Evolutionary conservation across 306 rosid species (phyloP), one percentile per base, ranked within the genome.

Genomic region (Sechiopsis laciniata): DNA sequence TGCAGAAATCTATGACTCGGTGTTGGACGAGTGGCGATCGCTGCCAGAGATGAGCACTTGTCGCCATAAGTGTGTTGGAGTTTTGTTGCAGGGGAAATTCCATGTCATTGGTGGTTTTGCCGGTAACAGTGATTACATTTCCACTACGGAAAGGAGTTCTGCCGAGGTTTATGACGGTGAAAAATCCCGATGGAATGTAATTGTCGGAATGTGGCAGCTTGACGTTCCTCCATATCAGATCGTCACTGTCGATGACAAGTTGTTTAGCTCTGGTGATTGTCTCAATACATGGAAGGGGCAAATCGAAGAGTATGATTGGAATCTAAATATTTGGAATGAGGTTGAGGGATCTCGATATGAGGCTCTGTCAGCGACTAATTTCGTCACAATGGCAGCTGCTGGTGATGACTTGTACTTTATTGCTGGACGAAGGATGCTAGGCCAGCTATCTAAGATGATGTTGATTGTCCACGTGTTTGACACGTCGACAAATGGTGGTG

Each of bases 241-340:
- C 15, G 79, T 60, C 12, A 76, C 78, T 1, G 78, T 76, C 3
- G 71, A 54, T 10, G 74, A 69, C 2, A 76, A 67, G 24, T 55
- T 82, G 10, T 82, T 78, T n/a, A 78, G 85, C 46, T 78, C 82
- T 0, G 80, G 85, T 19, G 80, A 82, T 11, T 78, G 78, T 13
- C 40, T 82, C 14, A 78, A 78, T 22, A 40, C 80, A 11, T 82
- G 85, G 85, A 82, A 82, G 29, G 80, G 76, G 2, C 83, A 82
- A 10, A 58, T 76, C 7, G 83, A 82, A 15, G 73, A 71, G 0
- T 79, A 78, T 3, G 85, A 78, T 24, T 65, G 74, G 67, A 71
- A 78, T 6, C 48, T 63, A 6, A 67, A 53, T n/a, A 76, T 80
- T 17, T 82, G 85, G 85, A 75, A 54, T 19, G 82, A 52, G 16